Conservation (phyloP, 1,284 basidiomycete genomes). For the Trametes polyzona region DNA sequence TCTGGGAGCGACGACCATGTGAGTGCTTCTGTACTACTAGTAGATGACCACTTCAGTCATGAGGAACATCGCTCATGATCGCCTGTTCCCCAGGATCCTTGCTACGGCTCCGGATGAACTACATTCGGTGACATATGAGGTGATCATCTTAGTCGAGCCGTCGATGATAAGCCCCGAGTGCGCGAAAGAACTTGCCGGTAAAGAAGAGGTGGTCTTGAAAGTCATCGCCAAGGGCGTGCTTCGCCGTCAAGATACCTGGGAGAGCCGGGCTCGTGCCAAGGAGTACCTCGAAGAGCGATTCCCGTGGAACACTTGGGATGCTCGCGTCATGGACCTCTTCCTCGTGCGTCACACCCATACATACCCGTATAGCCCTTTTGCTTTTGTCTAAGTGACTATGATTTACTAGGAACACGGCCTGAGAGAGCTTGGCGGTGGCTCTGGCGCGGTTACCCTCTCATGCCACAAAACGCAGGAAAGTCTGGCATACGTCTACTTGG, state of each 20-base stretch:
- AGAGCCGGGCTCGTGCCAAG: neutral
- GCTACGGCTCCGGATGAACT: neutral
- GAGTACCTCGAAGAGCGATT: neutral
- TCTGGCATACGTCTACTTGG: neutral
- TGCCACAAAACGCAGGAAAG: neutral
- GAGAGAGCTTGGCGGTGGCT: neutral
- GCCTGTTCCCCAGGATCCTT: neutral
- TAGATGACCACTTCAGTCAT: no score
- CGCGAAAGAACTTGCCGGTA: neutral
- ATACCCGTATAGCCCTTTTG: neutral
- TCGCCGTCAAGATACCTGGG: neutral
- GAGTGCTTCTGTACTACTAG: no score
- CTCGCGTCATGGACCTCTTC: neutral
- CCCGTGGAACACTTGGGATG: neutral
- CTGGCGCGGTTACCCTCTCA: neutral
- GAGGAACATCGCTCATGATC: no score
- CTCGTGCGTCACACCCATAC: neutral
- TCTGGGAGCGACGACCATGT: constrained; percentile 29
- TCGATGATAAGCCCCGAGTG: neutral
- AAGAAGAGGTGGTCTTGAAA: neutral
- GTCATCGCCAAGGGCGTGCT: neutral
- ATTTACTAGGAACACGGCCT: neutral
- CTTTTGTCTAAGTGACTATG: neutral
- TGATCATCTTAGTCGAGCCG: neutral
- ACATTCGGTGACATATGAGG: neutral